Percentiles rank a stretch among this genome's conserved stretches.
These are phyloP conservation scores for Kandelia obovata DNA, from an alignment of 345 rosid species.

Conservation along the genomic window DNA sequence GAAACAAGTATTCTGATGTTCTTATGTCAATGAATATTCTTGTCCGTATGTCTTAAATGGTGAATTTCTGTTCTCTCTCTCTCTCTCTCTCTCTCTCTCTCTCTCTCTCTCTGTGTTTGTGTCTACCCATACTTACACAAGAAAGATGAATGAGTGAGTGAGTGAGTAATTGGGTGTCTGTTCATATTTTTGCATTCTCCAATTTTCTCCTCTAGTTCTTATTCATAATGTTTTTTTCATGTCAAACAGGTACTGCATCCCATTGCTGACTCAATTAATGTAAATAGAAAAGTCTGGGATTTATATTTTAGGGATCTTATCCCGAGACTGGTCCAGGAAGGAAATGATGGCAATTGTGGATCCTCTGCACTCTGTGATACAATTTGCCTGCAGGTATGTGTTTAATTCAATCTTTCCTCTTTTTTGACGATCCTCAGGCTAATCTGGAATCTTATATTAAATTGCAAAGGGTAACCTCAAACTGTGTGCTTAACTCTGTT, in stretches of 20 bases:
- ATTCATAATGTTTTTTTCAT: background rate
- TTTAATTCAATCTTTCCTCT: background rate
- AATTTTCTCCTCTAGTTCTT: background rate
- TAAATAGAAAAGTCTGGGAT: conserved; percentile 72
- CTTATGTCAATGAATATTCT: too few relatives aligned
- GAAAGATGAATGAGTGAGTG: too few relatives aligned
- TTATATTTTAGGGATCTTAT: conserved; percentile 80
- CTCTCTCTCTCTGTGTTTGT: background rate
- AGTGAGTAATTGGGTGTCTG: background rate
- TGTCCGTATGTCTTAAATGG: too few relatives aligned
- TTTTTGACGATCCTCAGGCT: background rate
- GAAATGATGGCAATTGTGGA: conserved; percentile 90
- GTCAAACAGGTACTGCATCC: conserved; percentile 65
- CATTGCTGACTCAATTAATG: conserved; percentile 64
- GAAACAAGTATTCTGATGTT: too few relatives aligned
- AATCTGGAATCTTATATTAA: background rate
- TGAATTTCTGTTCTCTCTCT: too few relatives aligned
- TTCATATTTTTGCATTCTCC: background rate
- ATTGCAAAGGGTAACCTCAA: background rate
- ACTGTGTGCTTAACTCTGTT: background rate
- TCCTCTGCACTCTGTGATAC: conserved; percentile 95
- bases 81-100: background rate
- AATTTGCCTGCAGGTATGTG: conserved; percentile 71
- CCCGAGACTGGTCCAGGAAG: conserved; percentile 71
- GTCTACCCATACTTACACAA: too few relatives aligned